These are phyloP conservation scores for Aspergillus ochraceus DNA, from an alignment of 2,329 filamentous ascomycete genomes.

Conservation along the genomic window DNA sequence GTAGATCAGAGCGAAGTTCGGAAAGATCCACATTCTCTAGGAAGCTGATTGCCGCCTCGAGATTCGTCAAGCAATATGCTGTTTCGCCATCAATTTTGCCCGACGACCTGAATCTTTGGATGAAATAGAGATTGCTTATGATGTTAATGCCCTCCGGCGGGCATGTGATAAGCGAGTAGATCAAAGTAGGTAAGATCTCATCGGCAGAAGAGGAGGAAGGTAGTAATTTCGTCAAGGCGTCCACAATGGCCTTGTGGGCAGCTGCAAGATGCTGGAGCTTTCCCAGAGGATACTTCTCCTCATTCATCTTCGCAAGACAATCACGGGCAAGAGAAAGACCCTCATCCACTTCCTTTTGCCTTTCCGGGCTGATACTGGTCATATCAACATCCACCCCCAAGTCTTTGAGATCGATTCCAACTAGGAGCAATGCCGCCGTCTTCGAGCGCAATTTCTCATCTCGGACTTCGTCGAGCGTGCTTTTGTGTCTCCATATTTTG, in stretches of 20 bases:
- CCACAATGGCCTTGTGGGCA: slow-evolving; percentile 91
- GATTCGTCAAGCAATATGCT: slow-evolving; percentile 92
- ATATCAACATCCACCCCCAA: slow-evolving; percentile 73
- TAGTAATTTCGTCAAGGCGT: slow-evolving; percentile 68
- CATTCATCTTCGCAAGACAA: slow-evolving; percentile 77
- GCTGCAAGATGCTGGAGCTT: slow-evolving; percentile 87
- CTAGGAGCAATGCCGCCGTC: slow-evolving; percentile 83
- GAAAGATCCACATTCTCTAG: slow-evolving; percentile 93
- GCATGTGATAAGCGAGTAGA: slow-evolving; percentile 91
- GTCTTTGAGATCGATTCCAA: slow-evolving; percentile 85
- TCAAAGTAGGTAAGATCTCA: slow-evolving; percentile 94
- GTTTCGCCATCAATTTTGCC: slow-evolving; percentile 88
- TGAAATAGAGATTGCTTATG: slow-evolving; percentile 92
- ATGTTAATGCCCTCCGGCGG: slow-evolving; percentile 82
- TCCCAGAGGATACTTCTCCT: slow-evolving; percentile 82
- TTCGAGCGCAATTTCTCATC: slow-evolving; percentile 94
- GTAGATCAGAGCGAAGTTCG: slow-evolving; percentile 74
- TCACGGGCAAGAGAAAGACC: slow-evolving; percentile 70
- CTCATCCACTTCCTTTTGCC: slow-evolving; percentile 67
- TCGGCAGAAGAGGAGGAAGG: slow-evolving; percentile 84
- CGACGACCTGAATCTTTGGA: slow-evolving; percentile 85
- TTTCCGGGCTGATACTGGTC: slow-evolving; percentile 54
- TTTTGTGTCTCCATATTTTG: slow-evolving; percentile 86
- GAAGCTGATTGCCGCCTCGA: slow-evolving; percentile 93
- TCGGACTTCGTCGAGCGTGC: slow-evolving; percentile 88